Evolutionary conservation across 2,329 filamentous ascomycete genomes (phyloP).

Genomic region (Colletotrichum destructivum): DNA sequence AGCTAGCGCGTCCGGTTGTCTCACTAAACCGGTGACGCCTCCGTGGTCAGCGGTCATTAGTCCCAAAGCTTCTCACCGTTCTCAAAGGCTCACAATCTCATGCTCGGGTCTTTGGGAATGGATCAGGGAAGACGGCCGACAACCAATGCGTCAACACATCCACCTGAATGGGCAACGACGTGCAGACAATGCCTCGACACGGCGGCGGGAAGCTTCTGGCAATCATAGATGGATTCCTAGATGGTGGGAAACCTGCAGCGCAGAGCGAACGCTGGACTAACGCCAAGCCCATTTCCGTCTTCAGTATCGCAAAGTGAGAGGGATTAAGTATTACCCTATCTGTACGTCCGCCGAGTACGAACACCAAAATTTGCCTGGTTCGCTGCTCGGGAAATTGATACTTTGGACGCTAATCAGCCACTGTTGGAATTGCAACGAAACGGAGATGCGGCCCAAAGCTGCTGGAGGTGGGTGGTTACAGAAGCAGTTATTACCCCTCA

Average conservation of each 20-base stretch:
- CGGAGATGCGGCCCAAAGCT: no score
- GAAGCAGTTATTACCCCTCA: not conserved
- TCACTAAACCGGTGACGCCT: constrained; percentile 22
- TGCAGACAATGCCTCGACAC: constrained; percentile 6
- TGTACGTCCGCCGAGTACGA: no score
- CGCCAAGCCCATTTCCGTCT: not conserved
- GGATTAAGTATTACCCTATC: not conserved
- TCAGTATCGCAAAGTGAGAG: not conserved
- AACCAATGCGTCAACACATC: constrained; percentile 18
- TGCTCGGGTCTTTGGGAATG: not conserved
- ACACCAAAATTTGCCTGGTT: not conserved
- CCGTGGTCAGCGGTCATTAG: constrained; percentile 34
- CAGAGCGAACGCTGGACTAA: not conserved
- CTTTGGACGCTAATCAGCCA: not conserved
- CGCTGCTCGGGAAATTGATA: not conserved
- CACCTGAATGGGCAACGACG: constrained; percentile 32
- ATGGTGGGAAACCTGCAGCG: not conserved
- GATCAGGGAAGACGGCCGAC: constrained; percentile 29
- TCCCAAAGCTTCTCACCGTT: constrained; percentile 17
- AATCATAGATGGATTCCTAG: not conserved
- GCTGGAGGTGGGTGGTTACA: no score
- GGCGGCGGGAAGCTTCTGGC: constrained; percentile 6
- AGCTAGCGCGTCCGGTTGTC: constrained; percentile 20
- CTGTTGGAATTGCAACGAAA: not conserved
- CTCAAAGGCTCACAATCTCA: not conserved